These are phyloP conservation scores for Leavenworthia alabamica DNA, from an alignment of 345 rosid species.

Conservation along the genomic window DNA sequence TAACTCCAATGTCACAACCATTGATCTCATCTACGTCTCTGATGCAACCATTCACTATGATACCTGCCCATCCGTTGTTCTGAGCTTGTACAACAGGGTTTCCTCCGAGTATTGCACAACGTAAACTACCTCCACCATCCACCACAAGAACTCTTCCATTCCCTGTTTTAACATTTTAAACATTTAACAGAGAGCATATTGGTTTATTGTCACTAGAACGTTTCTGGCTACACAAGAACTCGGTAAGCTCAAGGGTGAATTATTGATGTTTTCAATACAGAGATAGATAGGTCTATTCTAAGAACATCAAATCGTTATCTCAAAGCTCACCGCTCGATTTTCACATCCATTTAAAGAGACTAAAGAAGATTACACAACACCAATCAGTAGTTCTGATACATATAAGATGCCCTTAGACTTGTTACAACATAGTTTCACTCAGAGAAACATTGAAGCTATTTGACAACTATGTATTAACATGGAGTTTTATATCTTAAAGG, in stretches of 20 bases:
- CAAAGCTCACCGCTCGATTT: too few relatives aligned
- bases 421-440: conserved; percentile 1
- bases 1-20: conserved; percentile 78
- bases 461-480: too few relatives aligned
- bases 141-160: conserved; percentile 77
- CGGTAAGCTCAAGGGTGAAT: background rate
- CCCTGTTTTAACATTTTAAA: background rate
- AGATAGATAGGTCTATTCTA: background rate
- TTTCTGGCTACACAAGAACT: background rate
- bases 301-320: too few relatives aligned
- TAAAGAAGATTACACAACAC: background rate
- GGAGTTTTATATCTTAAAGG: background rate
- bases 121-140: conserved; percentile 68
- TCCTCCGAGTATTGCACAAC: conserved; percentile 75
- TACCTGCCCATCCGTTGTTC: conserved; percentile 81
- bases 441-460: too few relatives aligned
- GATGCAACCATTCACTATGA: conserved; percentile 68
- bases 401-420: background rate
- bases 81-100: conserved; percentile 85
- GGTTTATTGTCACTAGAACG: too few relatives aligned
- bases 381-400: background rate
- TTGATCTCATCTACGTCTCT: conserved; percentile 82
- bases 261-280: background rate
- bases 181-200: too few relatives aligned
- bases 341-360: background rate